Conservation (phyloP, 495 filamentous ascomycete species). For the Lophium mytilinum region DNA sequence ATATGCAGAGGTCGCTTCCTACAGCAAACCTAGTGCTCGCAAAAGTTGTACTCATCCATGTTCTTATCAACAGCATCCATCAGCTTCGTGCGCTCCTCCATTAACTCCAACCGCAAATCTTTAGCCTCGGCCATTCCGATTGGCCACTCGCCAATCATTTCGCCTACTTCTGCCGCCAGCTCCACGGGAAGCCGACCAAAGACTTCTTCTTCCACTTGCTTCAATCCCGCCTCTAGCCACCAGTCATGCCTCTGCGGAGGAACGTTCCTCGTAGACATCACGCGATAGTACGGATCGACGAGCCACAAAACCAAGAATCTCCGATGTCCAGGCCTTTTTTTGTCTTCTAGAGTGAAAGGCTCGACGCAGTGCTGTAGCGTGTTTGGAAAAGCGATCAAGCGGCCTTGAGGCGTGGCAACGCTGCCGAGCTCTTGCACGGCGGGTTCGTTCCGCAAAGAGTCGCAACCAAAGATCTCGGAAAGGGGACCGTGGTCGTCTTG, state of each 20-base stretch:
- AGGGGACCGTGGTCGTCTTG: slow-evolving; percentile 3
- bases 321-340: slow-evolving; percentile 24
- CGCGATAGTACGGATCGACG: slow-evolving; percentile 24
- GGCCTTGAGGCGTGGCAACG: slow-evolving; percentile 13
- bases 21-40: background rate
- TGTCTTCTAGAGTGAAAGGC: slow-evolving; percentile 24
- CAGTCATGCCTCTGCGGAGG: slow-evolving; percentile 23
- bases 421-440: slow-evolving; percentile 11
- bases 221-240: slow-evolving; percentile 22
- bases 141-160: slow-evolving; percentile 25
- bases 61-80: background rate
- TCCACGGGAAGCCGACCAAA: slow-evolving; percentile 33
- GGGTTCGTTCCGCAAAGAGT: background rate
- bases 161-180: slow-evolving; percentile 33
- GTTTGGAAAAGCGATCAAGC: slow-evolving; percentile 29
- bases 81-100: background rate
- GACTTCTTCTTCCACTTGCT: slow-evolving; percentile 5
- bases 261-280: slow-evolving; percentile 13
- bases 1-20: no score
- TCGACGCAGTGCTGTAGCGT: slow-evolving; percentile 24
- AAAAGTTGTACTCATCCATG: background rate
- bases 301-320: slow-evolving; percentile 28
- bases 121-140: background rate
- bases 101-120: background rate
- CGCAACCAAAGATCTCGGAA: slow-evolving; percentile 20